phyloP scores from a whole-genome alignment of 352 stramenopile species.

The Phytophthora pluvialis region DNA sequence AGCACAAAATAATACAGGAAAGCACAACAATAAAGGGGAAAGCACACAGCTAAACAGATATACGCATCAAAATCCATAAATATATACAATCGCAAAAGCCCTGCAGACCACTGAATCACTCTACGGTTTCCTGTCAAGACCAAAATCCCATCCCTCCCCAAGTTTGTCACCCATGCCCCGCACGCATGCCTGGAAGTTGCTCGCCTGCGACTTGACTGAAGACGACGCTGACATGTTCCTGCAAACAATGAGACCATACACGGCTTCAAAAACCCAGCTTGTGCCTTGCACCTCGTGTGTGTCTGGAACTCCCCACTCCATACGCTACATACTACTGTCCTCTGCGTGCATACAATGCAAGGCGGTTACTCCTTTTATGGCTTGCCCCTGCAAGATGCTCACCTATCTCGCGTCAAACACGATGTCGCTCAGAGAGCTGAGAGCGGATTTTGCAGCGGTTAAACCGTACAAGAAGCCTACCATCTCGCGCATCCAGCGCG shows the following conservation, averaged over 20 bases:
- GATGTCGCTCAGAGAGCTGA: not conserved
- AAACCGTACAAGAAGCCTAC: not conserved
- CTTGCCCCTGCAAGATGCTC: slow-evolving; percentile 7
- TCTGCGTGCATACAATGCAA: slow-evolving; percentile 7
- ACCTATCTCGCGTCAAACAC: not conserved
- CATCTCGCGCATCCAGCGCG: slow-evolving; percentile 2
- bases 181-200: not conserved
- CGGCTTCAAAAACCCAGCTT: slow-evolving; percentile 6
- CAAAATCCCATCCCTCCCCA: not conserved
- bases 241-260: not conserved
- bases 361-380: not conserved
- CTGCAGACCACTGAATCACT: too few relatives aligned
- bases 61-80: too few relatives aligned
- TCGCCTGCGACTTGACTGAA: not conserved
- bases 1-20: too few relatives aligned
- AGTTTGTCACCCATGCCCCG: not conserved
- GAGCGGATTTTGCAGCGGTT: not conserved
- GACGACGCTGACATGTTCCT: not conserved
- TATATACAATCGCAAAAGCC: too few relatives aligned
- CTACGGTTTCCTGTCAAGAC: too few relatives aligned
- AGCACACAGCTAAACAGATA: too few relatives aligned
- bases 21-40: too few relatives aligned
- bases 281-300: slow-evolving; percentile 6
- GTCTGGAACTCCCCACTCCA: not conserved
- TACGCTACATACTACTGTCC: slow-evolving; percentile 2